Conservation (phyloP, 371 early-diverging fungal genomes). For the Rhizopus sp. region DNA sequence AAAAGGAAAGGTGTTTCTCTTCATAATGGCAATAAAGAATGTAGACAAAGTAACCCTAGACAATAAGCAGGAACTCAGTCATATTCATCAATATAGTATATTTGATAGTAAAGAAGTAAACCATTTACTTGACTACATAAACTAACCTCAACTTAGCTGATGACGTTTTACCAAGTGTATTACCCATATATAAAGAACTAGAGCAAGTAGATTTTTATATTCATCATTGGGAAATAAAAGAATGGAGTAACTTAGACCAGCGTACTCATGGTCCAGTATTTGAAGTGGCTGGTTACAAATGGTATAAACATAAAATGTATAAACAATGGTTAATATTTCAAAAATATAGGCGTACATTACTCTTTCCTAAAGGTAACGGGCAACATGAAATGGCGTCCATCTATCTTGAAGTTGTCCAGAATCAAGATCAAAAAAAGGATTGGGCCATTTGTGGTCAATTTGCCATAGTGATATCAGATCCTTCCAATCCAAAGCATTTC, state of each 20-base stretch:
- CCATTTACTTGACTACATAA: neutral
- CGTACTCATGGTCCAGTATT: slow-evolving; percentile 60
- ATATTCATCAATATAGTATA: slow-evolving; percentile 9
- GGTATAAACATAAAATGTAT: slow-evolving; percentile 35
- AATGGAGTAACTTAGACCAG: slow-evolving; percentile 56
- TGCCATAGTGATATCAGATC: slow-evolving; percentile 73
- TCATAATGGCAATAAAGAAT: slow-evolving; percentile 8
- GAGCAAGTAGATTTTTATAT: slow-evolving; percentile 53
- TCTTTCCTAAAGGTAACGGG: slow-evolving; percentile 91
- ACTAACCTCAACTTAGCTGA: slow-evolving; percentile 21
- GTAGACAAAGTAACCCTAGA: neutral
- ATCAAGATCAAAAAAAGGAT: slow-evolving; percentile 59
- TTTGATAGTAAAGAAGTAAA: slow-evolving; percentile 16
- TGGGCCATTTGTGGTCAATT: slow-evolving; percentile 83
- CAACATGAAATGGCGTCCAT: slow-evolving; percentile 66
- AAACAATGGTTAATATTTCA: neutral
- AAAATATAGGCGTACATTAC: slow-evolving; percentile 70
- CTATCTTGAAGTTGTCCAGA: slow-evolving; percentile 83
- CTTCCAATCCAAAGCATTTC: slow-evolving; percentile 64
- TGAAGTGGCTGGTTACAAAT: slow-evolving; percentile 60
- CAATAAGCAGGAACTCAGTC: neutral
- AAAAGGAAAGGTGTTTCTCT: neutral
- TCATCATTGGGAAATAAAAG: slow-evolving; percentile 60
- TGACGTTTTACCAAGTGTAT: slow-evolving; percentile 29
- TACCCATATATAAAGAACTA: slow-evolving; percentile 42